These are phyloP conservation scores for Ogataea wickerhamii DNA, from an alignment of 805 yeast species.

Conservation along the genomic window DNA sequence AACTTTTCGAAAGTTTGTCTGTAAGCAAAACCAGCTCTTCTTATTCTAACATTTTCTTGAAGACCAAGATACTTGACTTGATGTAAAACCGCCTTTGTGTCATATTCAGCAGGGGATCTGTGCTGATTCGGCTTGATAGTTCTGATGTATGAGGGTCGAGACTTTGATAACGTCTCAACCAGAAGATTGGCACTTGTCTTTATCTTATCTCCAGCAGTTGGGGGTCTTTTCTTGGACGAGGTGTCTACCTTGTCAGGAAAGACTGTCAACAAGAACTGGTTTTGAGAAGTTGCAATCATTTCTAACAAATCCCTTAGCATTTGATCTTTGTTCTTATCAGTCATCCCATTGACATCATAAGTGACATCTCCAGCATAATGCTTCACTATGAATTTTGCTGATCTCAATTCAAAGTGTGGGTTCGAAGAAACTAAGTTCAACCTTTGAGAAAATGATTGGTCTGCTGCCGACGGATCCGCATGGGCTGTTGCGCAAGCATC, in stretches of 20 bases:
- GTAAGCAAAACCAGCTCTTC: constrained; percentile 98
- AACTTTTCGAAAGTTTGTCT: constrained; percentile 95
- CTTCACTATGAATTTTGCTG: constrained; percentile 81
- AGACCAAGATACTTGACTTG: constrained; percentile 94
- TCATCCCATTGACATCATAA: constrained; percentile 83
- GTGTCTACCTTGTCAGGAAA: constrained; percentile 66
- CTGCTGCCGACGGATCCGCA: constrained; percentile 95
- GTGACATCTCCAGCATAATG: constrained; percentile 99
- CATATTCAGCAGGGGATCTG: constrained; percentile 86
- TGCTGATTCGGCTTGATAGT: constrained; percentile 97
- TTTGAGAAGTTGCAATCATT: constrained; percentile 66
- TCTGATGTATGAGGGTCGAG: constrained; percentile 95
- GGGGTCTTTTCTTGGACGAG: constrained; percentile 75
- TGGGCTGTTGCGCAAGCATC: constrained; percentile 98
- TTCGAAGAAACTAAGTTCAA: constrained; percentile 77
- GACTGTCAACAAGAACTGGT: constrained; percentile 53
- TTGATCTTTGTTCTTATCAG: constrained; percentile 96
- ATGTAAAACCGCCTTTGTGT: constrained; percentile 84
- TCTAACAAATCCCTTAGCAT: constrained; percentile 85
- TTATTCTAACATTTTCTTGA: constrained; percentile 93
- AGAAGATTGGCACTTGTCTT: constrained; percentile 86
- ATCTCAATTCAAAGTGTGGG: constrained; percentile 86
- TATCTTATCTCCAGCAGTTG: constrained; percentile 95
- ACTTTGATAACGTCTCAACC: constrained; percentile 82
- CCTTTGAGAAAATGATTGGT: constrained; percentile 91